Evolutionary conservation across 1,284 basidiomycete species (phyloP), one percentile per base, ranked within the genome.

Genomic region (Papiliotrema nemorosa): DNA sequence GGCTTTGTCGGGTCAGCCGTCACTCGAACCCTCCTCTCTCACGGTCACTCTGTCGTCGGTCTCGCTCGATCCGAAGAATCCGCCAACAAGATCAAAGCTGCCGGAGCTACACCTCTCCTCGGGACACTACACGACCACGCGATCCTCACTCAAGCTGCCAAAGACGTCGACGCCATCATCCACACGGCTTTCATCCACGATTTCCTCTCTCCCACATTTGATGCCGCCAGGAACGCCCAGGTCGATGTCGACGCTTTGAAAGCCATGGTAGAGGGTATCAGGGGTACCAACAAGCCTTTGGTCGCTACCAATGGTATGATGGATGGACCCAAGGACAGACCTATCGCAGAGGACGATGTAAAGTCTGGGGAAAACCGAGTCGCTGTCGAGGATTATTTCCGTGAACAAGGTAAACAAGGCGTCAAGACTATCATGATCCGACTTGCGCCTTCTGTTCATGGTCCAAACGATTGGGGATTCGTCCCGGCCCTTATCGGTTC

Each of bases 381-480:
- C 9, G 18, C 13, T 18, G 26, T 27, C 29, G 63, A 64, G 29
- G 18, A 24, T 2, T 4, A 53, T 24, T 21, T 44, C 3, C 34
- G 45, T 21, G 13, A 31, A 1, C 45, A 47, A 21, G 51, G 41
- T 1, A 12, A 40, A 9, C 44, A 58, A 35, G 64, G 63, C 5
- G 44, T 63, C 2, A 40, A 52, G 20, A 18, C 50, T 3, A 41
- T 55, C 26, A 37, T 53, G 25, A 42, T 69, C 5, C 59, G 67
- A 31, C 55, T 67, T 6, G n/a, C 59, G 3, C 57, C 59, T 1
- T 45, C 49, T 10, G 56, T 60, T 3, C 68, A 70, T 46, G 61
- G 62, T 9, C 34, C 42, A 18, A 47, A 35, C 14, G 58, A 58
- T 33, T 7, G 27, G 4, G 57, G 40, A 7, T 66, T 70, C 49